These are phyloP conservation scores for Centaurea solstitialis DNA, from an alignment of 129 eudicot species.

Conservation along the genomic window DNA sequence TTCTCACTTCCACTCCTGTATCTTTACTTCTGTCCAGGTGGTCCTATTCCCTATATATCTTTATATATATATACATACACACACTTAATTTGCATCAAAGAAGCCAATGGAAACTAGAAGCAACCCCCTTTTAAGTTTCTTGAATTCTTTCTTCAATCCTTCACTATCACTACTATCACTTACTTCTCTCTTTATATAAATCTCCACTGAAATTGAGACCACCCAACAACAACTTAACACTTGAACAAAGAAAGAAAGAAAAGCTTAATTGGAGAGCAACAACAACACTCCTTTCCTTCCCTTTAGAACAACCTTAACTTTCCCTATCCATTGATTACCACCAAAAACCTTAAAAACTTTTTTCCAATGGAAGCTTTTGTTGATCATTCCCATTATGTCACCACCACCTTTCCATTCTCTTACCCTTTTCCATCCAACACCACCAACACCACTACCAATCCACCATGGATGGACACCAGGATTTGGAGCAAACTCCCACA, in stretches of 20 bases:
- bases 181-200: slow-evolving; percentile 17
- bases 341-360: slow-evolving; percentile 7
- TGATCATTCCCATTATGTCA: slow-evolving; percentile 40
- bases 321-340: slow-evolving; percentile 24
- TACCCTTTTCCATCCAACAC: slow-evolving; percentile 22
- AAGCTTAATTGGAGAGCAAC: neutral
- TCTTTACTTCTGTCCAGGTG: slow-evolving; percentile 50
- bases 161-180: neutral
- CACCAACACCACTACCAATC: neutral
- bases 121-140: slow-evolving; percentile 12
- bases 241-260: neutral
- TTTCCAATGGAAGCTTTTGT: slow-evolving; percentile 71
- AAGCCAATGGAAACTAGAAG: slow-evolving; percentile 14
- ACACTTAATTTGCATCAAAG: slow-evolving; percentile 26
- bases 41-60: slow-evolving; percentile 28
- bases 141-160: slow-evolving; percentile 15
- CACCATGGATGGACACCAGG: slow-evolving; percentile 79
- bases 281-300: neutral
- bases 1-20: slow-evolving; percentile 32
- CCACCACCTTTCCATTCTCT: slow-evolving; percentile 53
- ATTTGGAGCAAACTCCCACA: slow-evolving; percentile 91
- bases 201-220: slow-evolving; percentile 61
- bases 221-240: slow-evolving; percentile 16
- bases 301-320: slow-evolving; percentile 48
- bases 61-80: too few species aligned